phyloP scores from a whole-genome alignment of 331 rosid species.

The Pyracantha coccinea region DNA sequence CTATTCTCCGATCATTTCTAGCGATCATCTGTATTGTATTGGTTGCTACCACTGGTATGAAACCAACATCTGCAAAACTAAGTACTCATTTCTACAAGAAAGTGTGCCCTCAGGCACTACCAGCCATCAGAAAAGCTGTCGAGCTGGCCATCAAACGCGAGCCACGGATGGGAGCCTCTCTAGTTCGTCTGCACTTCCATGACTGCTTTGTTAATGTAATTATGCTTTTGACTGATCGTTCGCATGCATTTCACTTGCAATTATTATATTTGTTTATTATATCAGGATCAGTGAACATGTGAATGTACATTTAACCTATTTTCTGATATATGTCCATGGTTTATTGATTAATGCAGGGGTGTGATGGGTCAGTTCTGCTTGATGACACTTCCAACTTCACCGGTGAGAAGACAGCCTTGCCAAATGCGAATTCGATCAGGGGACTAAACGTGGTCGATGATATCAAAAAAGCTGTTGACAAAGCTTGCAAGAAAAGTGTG shows the following conservation, averaged over 20 bases:
- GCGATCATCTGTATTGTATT: background rate
- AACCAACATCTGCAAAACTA: slow-evolving; percentile 16
- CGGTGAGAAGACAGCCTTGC: slow-evolving; percentile 38
- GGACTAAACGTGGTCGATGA: slow-evolving; percentile 40
- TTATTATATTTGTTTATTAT: background rate
- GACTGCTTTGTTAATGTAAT: slow-evolving; percentile 56
- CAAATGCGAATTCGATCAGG: slow-evolving; percentile 35
- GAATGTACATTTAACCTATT: background rate
- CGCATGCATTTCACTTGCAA: background rate
- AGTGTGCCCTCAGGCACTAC: slow-evolving; percentile 38
- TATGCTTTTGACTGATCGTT: background rate
- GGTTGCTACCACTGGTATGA: background rate
- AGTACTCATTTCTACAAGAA: slow-evolving; percentile 28
- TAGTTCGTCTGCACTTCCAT: slow-evolving; percentile 57
- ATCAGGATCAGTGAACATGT: background rate
- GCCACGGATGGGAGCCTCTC: slow-evolving; percentile 43
- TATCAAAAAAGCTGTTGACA: slow-evolving; percentile 36
- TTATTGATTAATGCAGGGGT: slow-evolving; percentile 35
- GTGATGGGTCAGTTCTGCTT: slow-evolving; percentile 60
- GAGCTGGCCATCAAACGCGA: slow-evolving; percentile 28
- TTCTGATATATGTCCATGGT: background rate
- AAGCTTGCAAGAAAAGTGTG: slow-evolving; percentile 31
- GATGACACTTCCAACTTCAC: slow-evolving; percentile 38
- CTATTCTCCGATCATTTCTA: background rate
- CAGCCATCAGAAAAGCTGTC: slow-evolving; percentile 27